These are phyloP conservation scores for Ceratocystis cubensis DNA, from an alignment of 2,329 filamentous ascomycete genomes.

Conservation along the genomic window DNA sequence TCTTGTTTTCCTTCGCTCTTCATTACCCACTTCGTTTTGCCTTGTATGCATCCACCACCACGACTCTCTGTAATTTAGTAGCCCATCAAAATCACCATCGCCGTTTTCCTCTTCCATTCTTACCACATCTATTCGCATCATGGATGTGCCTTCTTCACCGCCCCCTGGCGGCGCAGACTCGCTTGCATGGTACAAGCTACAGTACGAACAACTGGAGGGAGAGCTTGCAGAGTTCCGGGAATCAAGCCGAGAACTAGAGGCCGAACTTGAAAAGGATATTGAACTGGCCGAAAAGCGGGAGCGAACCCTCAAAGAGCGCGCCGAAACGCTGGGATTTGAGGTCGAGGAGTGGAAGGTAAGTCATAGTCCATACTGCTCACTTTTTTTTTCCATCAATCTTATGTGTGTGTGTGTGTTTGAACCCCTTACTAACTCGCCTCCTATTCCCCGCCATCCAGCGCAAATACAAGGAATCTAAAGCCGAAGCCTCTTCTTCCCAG, in stretches of 20 bases:
- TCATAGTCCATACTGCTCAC: background rate
- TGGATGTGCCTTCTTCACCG: slow-evolving; percentile 51
- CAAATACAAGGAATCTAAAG: slow-evolving; percentile 92
- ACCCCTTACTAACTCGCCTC: slow-evolving; percentile 13
- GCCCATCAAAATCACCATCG: background rate
- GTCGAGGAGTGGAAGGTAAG: slow-evolving; percentile 97
- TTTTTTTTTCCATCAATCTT: background rate
- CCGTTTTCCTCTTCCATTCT: background rate
- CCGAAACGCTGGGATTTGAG: slow-evolving; percentile 72
- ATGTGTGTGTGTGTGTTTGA: background rate
- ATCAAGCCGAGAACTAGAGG: slow-evolving; percentile 86
- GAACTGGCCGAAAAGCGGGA: slow-evolving; percentile 92
- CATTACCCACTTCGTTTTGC: slow-evolving; percentile 5
- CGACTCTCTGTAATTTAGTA: slow-evolving; percentile 6
- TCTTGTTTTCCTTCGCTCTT: slow-evolving; percentile 6
- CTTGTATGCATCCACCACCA: slow-evolving; percentile 9
- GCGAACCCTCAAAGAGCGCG: slow-evolving; percentile 71
- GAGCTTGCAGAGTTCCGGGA: slow-evolving; percentile 90
- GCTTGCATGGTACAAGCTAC: slow-evolving; percentile 85
- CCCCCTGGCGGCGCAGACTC: slow-evolving; percentile 56
- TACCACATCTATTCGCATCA: slow-evolving; percentile 31
- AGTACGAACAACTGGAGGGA: slow-evolving; percentile 83
- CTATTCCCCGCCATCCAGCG: slow-evolving; percentile 40
- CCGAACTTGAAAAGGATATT: slow-evolving; percentile 89
- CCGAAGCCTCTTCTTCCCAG: slow-evolving; percentile 73